Evolutionary conservation across 169 alveolate species (phyloP).

Genomic region (Hepatocystis sp.): DNA sequence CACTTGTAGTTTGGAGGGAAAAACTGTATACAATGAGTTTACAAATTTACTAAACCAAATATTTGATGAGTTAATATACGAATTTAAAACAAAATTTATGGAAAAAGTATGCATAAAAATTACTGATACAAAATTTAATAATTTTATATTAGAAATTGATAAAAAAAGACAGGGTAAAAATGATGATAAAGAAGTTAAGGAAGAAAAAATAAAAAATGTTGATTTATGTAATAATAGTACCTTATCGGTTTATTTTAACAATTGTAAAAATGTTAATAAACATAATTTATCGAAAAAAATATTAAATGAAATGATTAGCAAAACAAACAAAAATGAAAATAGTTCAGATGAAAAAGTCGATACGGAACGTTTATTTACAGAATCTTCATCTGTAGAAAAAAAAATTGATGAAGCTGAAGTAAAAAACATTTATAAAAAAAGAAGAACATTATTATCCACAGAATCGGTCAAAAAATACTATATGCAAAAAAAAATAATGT

Average conservation of each 20-base stretch:
- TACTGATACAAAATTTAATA: constrained; percentile 18
- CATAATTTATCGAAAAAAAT: constrained; percentile 33
- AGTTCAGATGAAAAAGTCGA: not conserved
- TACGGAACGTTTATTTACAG: too few relatives aligned
- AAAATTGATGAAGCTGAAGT: too few relatives aligned
- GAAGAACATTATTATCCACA: too few relatives aligned
- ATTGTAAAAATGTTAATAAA: constrained; percentile 20
- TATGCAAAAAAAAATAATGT: too few relatives aligned
- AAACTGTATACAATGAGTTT: constrained; percentile 7
- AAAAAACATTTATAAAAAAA: too few relatives aligned
- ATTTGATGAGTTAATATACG: constrained; percentile 57
- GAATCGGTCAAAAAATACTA: too few relatives aligned
- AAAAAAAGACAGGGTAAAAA: not conserved
- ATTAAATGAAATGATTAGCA: constrained; percentile 8
- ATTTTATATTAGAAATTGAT: constrained; percentile 12
- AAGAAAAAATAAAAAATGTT: not conserved
- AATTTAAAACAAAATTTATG: constrained; percentile 43
- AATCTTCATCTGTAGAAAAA: too few relatives aligned
- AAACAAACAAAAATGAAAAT: not conserved
- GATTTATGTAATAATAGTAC: constrained; percentile 11
- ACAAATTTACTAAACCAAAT: constrained; percentile 12
- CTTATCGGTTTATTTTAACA: constrained; percentile 21
- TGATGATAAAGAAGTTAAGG: not conserved
- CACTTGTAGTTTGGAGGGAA: constrained; percentile 7
- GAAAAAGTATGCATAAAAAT: constrained; percentile 21